Conservation (phyloP, 805 yeast species). For the Jamesozyma piceae region DNA sequence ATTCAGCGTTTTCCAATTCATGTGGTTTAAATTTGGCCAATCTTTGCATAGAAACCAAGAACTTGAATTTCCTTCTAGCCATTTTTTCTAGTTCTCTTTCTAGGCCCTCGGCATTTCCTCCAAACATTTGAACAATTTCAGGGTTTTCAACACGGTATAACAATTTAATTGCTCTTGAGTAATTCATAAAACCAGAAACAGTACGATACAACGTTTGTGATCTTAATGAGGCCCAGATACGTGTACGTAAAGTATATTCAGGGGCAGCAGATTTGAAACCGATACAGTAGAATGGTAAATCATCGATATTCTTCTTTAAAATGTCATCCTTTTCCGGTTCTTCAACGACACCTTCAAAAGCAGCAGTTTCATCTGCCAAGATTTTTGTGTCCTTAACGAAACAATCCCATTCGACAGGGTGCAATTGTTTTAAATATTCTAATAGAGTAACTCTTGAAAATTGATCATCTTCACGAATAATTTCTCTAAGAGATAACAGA, state of each 20-base stretch:
- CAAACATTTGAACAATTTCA: constrained; percentile 92
- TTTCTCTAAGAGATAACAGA: constrained; percentile 80
- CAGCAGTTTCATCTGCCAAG: constrained; percentile 87
- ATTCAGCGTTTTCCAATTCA: constrained; percentile 72
- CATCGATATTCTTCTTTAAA: constrained; percentile 74
- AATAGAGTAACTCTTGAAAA: constrained; percentile 87
- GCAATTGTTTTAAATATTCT: constrained; percentile 88
- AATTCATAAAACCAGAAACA: constrained; percentile 96
- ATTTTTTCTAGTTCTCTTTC: constrained; percentile 89
- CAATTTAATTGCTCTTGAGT: constrained; percentile 88
- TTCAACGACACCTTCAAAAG: constrained; percentile 41
- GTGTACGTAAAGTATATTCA: constrained; percentile 86
- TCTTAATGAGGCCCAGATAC: constrained; percentile 97
- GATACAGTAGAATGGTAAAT: constrained; percentile 86
- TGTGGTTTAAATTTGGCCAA: constrained; percentile 60
- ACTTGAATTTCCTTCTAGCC: constrained; percentile 75
- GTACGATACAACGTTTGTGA: constrained; percentile 95
- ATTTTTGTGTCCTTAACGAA: constrained; percentile 93
- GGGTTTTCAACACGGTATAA: constrained; percentile 92
- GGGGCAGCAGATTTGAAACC: constrained; percentile 98
- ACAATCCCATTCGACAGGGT: constrained; percentile 96
- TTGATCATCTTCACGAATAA: constrained; percentile 94
- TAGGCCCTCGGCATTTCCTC: constrained; percentile 92
- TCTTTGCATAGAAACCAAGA: constrained; percentile 81
- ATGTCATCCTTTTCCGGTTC: constrained; percentile 51